Evolutionary conservation across 192 early-diverging fungal genomes (phyloP), one percentile per base, ranked within the genome.

Genomic region (Gigaspora rosea): DNA sequence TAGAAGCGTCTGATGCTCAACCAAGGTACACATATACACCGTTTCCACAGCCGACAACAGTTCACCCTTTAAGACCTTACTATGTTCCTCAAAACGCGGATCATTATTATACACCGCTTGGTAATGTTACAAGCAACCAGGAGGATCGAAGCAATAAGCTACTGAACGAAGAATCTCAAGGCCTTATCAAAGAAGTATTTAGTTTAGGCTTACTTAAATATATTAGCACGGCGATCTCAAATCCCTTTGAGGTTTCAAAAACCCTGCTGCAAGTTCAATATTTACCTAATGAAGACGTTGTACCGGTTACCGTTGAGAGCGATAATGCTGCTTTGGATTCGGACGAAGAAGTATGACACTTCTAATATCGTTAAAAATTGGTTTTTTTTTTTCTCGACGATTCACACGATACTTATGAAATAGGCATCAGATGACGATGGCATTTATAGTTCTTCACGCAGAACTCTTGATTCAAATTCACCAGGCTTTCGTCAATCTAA

Each of bases 181-280:
- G 69, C 41, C 85, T 87, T 5, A 85, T 89, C 0, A 84, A 82
- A 47, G 88, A 90, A 76, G 72, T 92, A n/a, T 75, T 86, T 68
- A 88, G 86, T 79, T 91, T 89, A 80, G 87, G 90, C 1, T 82
- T 90, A 9, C 66, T 89, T 47, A 90, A 91, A 77, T 91, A 85
- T 62, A 61, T 92, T n/a, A 85, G 87, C 12, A 81, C 89, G 0
- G 85, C 90, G 36, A 67, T 89, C 5, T 82, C 87, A 7, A 84
- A 85, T 12, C 93, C 93, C 0, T 92, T 93, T 73, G 89, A 88
- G 58, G 84, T 87, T 2, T 84, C 85, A 18, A 90, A 90, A 70
- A 93, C 91, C 22, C 76, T 94, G n/a, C 73, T 92, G 51, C 92
- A 94, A 81, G 90, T 93, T 32, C 92, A 93, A 81, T 90, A 91